Conservation (phyloP, 805 yeast species). For the Kuraishia capsulata region DNA sequence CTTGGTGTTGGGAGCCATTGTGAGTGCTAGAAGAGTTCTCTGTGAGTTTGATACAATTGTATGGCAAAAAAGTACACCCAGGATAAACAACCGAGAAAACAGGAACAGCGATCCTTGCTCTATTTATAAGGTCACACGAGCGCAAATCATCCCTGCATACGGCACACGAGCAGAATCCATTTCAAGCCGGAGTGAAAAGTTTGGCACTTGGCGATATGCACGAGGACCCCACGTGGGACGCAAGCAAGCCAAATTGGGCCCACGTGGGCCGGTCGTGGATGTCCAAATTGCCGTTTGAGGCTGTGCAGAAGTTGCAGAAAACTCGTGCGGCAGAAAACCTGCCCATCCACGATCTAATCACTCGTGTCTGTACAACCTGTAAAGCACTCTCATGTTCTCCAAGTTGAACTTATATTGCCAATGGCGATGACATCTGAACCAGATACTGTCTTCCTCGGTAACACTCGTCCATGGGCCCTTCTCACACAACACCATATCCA, state of each 20-base stretch:
- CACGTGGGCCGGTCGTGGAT: neutral
- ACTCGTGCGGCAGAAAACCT: too few relatives aligned
- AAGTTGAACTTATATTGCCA: slow-evolving; percentile 57
- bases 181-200: too few relatives aligned
- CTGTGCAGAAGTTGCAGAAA: too few relatives aligned
- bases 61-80: too few relatives aligned
- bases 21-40: neutral
- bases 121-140: slow-evolving; percentile 1
- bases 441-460: slow-evolving; percentile 61
- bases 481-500: slow-evolving; percentile 65
- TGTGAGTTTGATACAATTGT: too few relatives aligned
- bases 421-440: slow-evolving; percentile 55
- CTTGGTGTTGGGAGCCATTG: slow-evolving; percentile 2
- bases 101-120: too few relatives aligned
- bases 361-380: slow-evolving; percentile 42
- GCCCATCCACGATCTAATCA: neutral
- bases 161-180: too few relatives aligned
- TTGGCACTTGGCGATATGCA: too few relatives aligned
- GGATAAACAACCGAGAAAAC: too few relatives aligned
- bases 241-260: neutral
- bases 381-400: slow-evolving; percentile 84
- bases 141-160: slow-evolving; percentile 1
- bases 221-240: neutral
- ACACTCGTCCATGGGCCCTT: slow-evolving; percentile 62
- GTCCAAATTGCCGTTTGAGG: too few relatives aligned